Conservation (phyloP, 106 monocot genomes). For the Narthecium ossifragum region DNA sequence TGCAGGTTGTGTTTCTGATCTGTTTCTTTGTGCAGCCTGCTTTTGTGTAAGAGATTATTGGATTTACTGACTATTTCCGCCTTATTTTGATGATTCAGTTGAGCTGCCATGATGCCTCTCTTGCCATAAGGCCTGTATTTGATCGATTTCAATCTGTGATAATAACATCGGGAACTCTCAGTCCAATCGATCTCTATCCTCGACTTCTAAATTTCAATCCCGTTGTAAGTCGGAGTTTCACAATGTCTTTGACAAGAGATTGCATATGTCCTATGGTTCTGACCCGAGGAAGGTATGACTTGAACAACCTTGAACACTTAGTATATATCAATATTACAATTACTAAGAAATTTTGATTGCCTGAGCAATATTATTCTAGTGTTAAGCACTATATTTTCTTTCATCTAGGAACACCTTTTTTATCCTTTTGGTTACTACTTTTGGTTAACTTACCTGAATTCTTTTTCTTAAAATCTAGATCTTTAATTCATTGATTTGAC, state of each 20-base stretch:
- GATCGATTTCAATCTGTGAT: conserved; percentile 95
- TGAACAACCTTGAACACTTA: no score
- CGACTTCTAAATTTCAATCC: conserved; percentile 94
- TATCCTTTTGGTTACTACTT: no score
- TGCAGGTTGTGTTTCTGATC: conserved; percentile 56
- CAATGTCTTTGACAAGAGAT: conserved; percentile 96
- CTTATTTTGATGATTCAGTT: conserved; percentile 45
- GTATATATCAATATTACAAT: no score
- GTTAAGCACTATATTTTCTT: no score
- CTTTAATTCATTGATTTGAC: no score
- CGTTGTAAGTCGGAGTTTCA: conserved; percentile 92
- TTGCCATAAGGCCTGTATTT: conserved; percentile 96
- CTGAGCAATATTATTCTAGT: no score
- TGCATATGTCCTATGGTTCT: conserved; percentile 99
- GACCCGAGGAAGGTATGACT: conserved; percentile 88
- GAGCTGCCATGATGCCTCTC: conserved; percentile 94
- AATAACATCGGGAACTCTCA: conserved; percentile 96
- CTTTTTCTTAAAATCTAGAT: no score
- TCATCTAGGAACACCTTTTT: no score
- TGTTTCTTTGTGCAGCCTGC: neutral
- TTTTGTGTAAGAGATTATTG: conserved; percentile 3
- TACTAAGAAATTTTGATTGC: no score
- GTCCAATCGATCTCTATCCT: conserved; percentile 97
- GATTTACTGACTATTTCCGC: neutral
- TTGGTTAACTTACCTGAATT: no score